Evolutionary conservation across 2,329 filamentous ascomycete species (phyloP).

Genomic region (Aspergillus pseudoterreus): DNA sequence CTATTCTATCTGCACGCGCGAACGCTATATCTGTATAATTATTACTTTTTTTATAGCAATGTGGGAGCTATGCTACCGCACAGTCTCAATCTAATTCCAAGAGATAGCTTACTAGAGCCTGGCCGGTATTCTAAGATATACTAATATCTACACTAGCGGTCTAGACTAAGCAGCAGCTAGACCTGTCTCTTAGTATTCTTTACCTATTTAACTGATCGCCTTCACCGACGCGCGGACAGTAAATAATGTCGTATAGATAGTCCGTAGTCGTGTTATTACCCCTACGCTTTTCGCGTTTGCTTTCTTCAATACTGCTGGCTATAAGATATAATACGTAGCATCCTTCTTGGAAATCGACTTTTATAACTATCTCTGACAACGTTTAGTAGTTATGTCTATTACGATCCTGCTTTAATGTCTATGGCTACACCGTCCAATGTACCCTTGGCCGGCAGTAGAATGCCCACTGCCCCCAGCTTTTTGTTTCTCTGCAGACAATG

Average conservation of each 20-base stretch:
- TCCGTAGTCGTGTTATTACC: neutral
- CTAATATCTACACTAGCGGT: neutral
- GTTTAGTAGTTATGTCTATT: neutral
- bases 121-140: neutral
- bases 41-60: neutral
- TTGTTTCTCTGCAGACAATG: neutral
- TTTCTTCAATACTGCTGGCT: neutral
- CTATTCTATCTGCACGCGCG: neutral
- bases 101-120: neutral
- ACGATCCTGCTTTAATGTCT: neutral
- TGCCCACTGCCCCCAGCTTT: neutral
- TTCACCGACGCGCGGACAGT: neutral
- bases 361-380: neutral
- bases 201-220: neutral
- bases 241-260: neutral
- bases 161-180: neutral
- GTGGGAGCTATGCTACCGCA: neutral
- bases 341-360: neutral
- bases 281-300: neutral
- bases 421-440: neutral
- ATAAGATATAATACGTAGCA: neutral
- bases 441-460: neutral
- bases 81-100: neutral
- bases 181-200: neutral
- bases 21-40: neutral